Percentiles rank a stretch among this genome's conserved stretches.
Evolutionary conservation across 768 basidiomycete species (phyloP).

Genomic region (Mycena amicta): DNA sequence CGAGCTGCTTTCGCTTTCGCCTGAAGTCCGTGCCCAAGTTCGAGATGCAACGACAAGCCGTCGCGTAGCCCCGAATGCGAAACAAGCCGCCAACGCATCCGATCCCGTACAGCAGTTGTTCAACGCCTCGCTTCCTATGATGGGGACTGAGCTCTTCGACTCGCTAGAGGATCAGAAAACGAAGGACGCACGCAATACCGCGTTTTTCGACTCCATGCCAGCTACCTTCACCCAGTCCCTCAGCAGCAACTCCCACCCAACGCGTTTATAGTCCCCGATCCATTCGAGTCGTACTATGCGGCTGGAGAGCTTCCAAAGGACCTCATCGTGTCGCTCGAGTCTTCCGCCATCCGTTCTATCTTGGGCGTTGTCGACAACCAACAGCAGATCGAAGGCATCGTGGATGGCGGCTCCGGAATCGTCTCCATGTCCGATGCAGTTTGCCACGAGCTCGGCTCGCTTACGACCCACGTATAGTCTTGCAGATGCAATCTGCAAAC

Average conservation of each 20-base stretch:
- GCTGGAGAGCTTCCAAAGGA: background rate
- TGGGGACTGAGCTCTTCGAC: background rate
- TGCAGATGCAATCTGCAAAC: slow-evolving; percentile 1
- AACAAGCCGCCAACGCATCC: background rate
- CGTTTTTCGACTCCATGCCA: background rate
- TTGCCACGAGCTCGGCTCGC: slow-evolving; percentile 3
- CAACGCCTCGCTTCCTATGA: background rate
- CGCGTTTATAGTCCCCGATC: slow-evolving; percentile 1
- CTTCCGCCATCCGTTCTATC: slow-evolving; percentile 18
- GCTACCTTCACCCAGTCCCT: background rate
- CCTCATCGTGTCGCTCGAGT: slow-evolving; percentile 6
- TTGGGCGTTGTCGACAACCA: slow-evolving; percentile 10
- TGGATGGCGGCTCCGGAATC: slow-evolving; percentile 24
- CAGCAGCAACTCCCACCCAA: background rate
- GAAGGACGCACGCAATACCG: background rate
- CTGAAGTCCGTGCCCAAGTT: slow-evolving; percentile 22
- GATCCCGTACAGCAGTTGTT: background rate
- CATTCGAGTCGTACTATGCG: background rate
- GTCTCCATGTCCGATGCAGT: slow-evolving; percentile 25
- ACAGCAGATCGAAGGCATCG: slow-evolving; percentile 13
- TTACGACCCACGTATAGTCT: background rate
- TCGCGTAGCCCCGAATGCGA: background rate
- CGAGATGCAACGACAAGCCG: slow-evolving; percentile 20
- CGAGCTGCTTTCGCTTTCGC: slow-evolving; percentile 24
- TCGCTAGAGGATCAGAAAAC: background rate